Evolutionary conservation across 805 yeast species (phyloP).

Genomic region (Zygosaccharomyces siamensis): DNA sequence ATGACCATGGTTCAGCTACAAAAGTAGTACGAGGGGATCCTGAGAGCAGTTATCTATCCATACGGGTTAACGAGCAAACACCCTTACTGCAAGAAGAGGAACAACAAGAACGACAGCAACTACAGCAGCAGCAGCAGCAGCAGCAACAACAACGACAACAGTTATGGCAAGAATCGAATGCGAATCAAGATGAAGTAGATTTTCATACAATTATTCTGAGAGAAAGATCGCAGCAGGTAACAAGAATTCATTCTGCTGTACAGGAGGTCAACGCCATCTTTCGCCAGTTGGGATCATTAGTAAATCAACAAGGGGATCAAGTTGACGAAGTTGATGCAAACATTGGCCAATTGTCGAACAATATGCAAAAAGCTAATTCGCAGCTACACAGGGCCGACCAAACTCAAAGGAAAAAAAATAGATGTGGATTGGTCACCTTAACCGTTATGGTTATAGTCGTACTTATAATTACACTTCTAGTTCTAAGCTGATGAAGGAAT

Average conservation of each 20-base stretch:
- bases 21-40: constrained; percentile 17
- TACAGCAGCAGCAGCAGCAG: constrained; percentile 27
- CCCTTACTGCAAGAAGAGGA: constrained; percentile 38
- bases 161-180: constrained; percentile 36
- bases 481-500: constrained; percentile 23
- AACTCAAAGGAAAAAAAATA: constrained; percentile 63
- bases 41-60: constrained; percentile 22
- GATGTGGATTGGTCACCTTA: constrained; percentile 68
- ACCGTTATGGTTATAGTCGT: constrained; percentile 54
- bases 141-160: constrained; percentile 30
- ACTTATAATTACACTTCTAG: constrained; percentile 53
- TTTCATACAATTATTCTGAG: constrained; percentile 61
- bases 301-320: constrained; percentile 79
- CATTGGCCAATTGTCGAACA: constrained; percentile 54
- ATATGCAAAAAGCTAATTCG: constrained; percentile 63
- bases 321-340: constrained; percentile 82
- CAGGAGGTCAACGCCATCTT: constrained; percentile 82
- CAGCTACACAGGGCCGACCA: constrained; percentile 72
- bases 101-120: constrained; percentile 11
- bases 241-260: constrained; percentile 69
- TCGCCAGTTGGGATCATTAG: constrained; percentile 71
- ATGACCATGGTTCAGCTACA: constrained; percentile 11
- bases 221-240: constrained; percentile 70
- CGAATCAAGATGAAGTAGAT: constrained; percentile 50
- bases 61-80: constrained; percentile 34